Evolutionary conservation across 2,329 filamentous ascomycete species (phyloP).

Genomic region (Zalaria sp.): DNA sequence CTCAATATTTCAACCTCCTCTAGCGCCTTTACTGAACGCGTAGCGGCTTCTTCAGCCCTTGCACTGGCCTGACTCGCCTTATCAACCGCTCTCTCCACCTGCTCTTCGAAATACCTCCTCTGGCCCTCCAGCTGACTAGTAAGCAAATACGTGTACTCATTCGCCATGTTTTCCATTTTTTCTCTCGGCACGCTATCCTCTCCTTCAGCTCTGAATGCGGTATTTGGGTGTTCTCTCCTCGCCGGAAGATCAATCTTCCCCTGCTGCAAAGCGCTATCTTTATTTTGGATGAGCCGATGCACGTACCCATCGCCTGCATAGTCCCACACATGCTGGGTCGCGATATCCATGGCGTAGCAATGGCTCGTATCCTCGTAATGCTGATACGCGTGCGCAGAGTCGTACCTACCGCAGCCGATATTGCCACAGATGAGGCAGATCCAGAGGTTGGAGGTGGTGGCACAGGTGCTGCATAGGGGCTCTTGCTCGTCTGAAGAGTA

Average conservation of each 20-base stretch:
- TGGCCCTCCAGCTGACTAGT: constrained; percentile 89
- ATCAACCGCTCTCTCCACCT: constrained; percentile 75
- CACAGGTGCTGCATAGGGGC: constrained; percentile 70
- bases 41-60: constrained; percentile 48
- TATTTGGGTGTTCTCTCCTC: constrained; percentile 16
- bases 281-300: constrained; percentile 85
- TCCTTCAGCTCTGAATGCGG: constrained; percentile 23
- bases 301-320: constrained; percentile 94
- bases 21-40: constrained; percentile 34
- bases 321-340: constrained; percentile 94
- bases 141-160: constrained; percentile 89
- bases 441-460: constrained; percentile 74
- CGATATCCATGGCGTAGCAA: constrained; percentile 82
- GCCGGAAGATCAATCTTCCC: constrained; percentile 67
- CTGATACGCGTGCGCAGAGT: constrained; percentile 81
- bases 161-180: constrained; percentile 64
- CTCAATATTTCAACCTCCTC: constrained; percentile 40
- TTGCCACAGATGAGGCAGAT: constrained; percentile 89
- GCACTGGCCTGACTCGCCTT: constrained; percentile 66
- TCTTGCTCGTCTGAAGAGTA: constrained; percentile 35
- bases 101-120: constrained; percentile 84
- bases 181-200: constrained; percentile 59
- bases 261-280: constrained; percentile 23
- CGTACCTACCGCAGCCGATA: constrained; percentile 88
- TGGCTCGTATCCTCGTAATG: constrained; percentile 86